Conservation (phyloP, 1,284 basidiomycete species). For the Singerocomus inundabilis region DNA sequence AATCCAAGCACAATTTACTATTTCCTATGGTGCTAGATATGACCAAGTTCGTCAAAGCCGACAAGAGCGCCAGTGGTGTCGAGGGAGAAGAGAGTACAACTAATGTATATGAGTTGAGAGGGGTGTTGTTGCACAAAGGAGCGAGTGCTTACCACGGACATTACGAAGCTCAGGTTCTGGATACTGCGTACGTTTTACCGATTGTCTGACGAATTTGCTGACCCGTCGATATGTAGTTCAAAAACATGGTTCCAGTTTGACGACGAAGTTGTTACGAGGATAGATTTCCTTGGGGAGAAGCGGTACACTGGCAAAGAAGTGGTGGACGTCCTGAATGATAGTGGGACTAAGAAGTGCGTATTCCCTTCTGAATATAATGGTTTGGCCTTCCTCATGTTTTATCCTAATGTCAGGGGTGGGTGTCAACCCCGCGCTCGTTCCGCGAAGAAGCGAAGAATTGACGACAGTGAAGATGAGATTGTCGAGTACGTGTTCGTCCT, state of each 20-base stretch:
- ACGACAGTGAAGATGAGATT: slow-evolving; percentile 62
- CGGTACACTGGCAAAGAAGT: slow-evolving; percentile 31
- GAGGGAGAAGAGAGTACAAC: slow-evolving; percentile 10
- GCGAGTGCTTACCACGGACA: slow-evolving; percentile 88
- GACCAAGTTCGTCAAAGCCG: slow-evolving; percentile 52
- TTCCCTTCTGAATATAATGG: not conserved
- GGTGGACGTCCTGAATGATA: slow-evolving; percentile 27
- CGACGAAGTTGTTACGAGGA: slow-evolving; percentile 73
- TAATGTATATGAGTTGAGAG: slow-evolving; percentile 73
- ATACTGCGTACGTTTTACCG: slow-evolving; percentile 55
- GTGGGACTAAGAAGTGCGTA: slow-evolving; percentile 29
- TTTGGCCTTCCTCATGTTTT: slow-evolving; percentile 4
- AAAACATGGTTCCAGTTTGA: slow-evolving; percentile 88
- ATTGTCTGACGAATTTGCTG: slow-evolving; percentile 4
- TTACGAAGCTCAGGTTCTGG: slow-evolving; percentile 87
- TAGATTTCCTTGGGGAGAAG: slow-evolving; percentile 52
- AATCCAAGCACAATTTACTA: slow-evolving; percentile 73
- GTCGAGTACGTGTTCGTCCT: slow-evolving; percentile 36
- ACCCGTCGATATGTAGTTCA: slow-evolving; percentile 42
- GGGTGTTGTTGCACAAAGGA: slow-evolving; percentile 83
- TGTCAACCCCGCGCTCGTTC: slow-evolving; percentile 28
- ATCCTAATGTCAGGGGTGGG: slow-evolving; percentile 15
- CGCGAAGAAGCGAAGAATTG: slow-evolving; percentile 44
- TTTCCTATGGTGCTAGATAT: slow-evolving; percentile 80
- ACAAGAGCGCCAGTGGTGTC: slow-evolving; percentile 13